Evolutionary conservation across 352 stramenopile species (phyloP), one percentile per base, ranked within the genome.

Genomic region (Phytophthora niederhauseri): DNA sequence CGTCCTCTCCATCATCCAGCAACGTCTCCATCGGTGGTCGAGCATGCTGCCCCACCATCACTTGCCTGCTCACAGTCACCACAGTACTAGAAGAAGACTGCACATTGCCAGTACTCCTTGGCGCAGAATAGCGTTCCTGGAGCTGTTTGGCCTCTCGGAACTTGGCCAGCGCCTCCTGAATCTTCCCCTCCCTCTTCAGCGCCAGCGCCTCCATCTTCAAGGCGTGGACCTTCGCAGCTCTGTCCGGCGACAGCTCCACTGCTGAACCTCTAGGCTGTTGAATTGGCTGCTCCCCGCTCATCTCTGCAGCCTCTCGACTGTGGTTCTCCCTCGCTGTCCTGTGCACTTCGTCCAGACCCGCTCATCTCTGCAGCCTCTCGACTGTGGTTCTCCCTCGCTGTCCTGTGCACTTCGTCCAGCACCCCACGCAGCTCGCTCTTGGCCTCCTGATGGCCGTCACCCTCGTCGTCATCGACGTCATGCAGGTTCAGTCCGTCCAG

Each of bases 141-240:
- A 92, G 61, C 7, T 81, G 68, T 22, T 89, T 91, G 5, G 84
- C 77, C 12, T 90, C 77, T 31, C 84, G 81, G 28, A 94, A 81
- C 9, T 87, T 79, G 14, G 62, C 82, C 19, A 94, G 62, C 3
- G 82, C 82, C 11, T 83, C 76, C 31, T 82, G 73, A 6, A 89
- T 70, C 14, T 75, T 80, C 3, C 84, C 84, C 24, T 80, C 73
- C 31, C 76, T 75, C 66, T 91, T 94, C 31, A 90, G 72, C 24
- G 67, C 56, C 26, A 93, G 45, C 20, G 83, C 87, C 31, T 87
- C 54, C 15, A 81, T 68, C 70, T 92, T 91, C 60, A 91, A 55
- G 12, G 64, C 70, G 22, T 80, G 78, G 8, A 91, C 65, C 15
- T 73, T 45, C 22, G 67, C 61, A 19, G 41, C 56, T 46, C 43